phyloP scores from a whole-genome alignment of 2,329 filamentous ascomycete genomes.

The Emergomyces africanus region DNA sequence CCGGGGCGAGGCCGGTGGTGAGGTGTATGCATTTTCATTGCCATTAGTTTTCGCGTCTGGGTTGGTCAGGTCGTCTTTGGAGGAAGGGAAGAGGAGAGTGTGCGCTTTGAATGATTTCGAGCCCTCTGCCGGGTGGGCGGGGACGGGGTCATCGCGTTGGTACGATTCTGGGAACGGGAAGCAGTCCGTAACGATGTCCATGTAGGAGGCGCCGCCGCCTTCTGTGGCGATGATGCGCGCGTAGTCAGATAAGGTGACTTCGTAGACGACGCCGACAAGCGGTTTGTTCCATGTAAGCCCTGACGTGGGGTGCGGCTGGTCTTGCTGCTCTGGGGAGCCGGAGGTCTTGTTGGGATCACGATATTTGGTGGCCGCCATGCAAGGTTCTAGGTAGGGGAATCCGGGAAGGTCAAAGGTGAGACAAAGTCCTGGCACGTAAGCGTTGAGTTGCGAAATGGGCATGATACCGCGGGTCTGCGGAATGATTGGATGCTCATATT shows the following conservation, averaged over 20 bases:
- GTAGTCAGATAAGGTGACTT: slow-evolving; percentile 75
- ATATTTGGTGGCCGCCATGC: slow-evolving; percentile 70
- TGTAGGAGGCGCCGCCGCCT: slow-evolving; percentile 73
- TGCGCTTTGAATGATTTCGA: slow-evolving; percentile 64
- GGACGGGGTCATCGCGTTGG: slow-evolving; percentile 43
- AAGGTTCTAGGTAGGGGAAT: slow-evolving; percentile 76
- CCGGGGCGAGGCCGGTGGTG: slow-evolving; percentile 10
- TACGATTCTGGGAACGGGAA: slow-evolving; percentile 47
- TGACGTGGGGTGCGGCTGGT: background rate
- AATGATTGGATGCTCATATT: slow-evolving; percentile 77
- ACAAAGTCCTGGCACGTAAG: slow-evolving; percentile 62
- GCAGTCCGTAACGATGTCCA: slow-evolving; percentile 70
- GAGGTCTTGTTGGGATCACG: slow-evolving; percentile 31
- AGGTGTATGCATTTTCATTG: slow-evolving; percentile 3
- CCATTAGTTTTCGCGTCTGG: slow-evolving; percentile 11
- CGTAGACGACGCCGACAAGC: slow-evolving; percentile 87
- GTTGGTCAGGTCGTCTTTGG: slow-evolving; percentile 9
- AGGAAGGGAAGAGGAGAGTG: slow-evolving; percentile 63
- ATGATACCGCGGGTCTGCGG: slow-evolving; percentile 62
- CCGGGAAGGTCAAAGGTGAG: slow-evolving; percentile 80
- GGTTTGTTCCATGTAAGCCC: slow-evolving; percentile 58
- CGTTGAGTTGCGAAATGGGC: slow-evolving; percentile 69
- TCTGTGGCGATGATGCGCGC: slow-evolving; percentile 80
- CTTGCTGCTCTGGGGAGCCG: slow-evolving; percentile 6
- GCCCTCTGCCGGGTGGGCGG: slow-evolving; percentile 42